A percentile compares a stretch with the other conserved stretches of the same genome.
These are phyloP conservation scores for Phytopythium oedochilum DNA, from an alignment of 352 stramenopile species.

Conservation along the genomic window DNA sequence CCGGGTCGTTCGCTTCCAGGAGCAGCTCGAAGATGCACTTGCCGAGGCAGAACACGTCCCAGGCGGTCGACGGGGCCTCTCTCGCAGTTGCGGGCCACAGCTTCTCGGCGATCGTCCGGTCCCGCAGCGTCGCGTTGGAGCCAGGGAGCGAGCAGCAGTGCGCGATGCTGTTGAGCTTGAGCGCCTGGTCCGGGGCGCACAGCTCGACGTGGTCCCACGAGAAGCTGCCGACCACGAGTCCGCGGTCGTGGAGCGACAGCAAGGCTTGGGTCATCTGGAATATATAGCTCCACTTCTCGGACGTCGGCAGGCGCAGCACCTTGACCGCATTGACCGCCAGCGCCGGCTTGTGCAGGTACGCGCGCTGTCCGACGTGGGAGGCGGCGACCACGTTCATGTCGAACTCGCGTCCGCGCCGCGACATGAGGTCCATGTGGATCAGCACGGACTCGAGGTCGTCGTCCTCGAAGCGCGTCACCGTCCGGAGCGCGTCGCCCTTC, in stretches of 20 bases:
- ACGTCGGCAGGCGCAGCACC: background rate
- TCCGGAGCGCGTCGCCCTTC: background rate
- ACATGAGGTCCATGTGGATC: background rate
- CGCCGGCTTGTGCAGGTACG: slow-evolving; percentile 1
- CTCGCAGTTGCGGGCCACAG: background rate
- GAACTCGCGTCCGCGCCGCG: background rate
- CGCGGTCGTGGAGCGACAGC: background rate
- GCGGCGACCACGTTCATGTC: background rate
- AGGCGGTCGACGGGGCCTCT: background rate
- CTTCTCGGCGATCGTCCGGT: background rate
- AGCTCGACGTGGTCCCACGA: slow-evolving; percentile 4
- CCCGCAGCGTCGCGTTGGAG: background rate
- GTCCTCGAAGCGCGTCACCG: background rate
- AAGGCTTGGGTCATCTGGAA: slow-evolving; percentile 2
- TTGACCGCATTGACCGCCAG: background rate
- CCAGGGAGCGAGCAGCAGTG: background rate
- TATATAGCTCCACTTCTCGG: background rate
- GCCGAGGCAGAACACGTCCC: slow-evolving; percentile 1
- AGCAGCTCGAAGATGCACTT: slow-evolving; percentile 4
- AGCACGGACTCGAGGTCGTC: slow-evolving; percentile 1
- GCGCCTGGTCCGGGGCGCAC: background rate
- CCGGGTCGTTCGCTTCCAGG: slow-evolving; percentile 2
- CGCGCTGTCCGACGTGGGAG: background rate
- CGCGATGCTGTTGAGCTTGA: background rate
- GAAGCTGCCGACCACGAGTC: slow-evolving; percentile 1